Evolutionary conservation across 148 eudicot species (phyloP), one percentile per base, ranked within the genome.

Genomic region (Fagopyrum tataricum): DNA sequence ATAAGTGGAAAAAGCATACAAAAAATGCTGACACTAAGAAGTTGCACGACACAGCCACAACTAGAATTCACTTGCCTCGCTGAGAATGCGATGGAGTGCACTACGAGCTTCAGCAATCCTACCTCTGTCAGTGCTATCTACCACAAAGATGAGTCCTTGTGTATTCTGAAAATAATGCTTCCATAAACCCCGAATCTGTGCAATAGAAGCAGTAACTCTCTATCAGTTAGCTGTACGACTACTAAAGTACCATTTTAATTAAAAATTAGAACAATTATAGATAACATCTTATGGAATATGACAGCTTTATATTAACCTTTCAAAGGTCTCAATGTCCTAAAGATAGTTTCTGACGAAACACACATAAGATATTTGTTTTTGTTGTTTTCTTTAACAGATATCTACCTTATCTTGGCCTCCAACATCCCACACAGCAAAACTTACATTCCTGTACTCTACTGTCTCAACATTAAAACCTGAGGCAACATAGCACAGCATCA

Each of bases 381-480:
- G 39, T 59, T 23, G 66, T 39, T 9, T 59, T 24, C 39, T 59
- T 23, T 59, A 52, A n/a, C 56, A 52, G 5, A 6, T 37, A 24
- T 15, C n/a, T 81, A 86, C 89, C 87, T 82, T 86, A 37, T 80
- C 83, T 86, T 84, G 87, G 67, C 87, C 89, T 68, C 89, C 89
- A 43, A 86, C 75, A 76, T 86, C 89, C 89, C 89, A 86, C 42
- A 86, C 84, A 67, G 77, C 77, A 52, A 86, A 86, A 52, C 74
- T 80, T 42, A 86, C 71, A 23, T 86, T 83, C 72, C 80, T 86
- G 84, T 79, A 84, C 43, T 84, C 81, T 6, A 86, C 74, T 7
- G 79, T 79, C 71, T 86, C 89, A 37, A 84, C 87, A 74, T 86
- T 78, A 74, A 86, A 86, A 80, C 89, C 89, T 86, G 84, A 72